Conservation (phyloP, 2,329 filamentous ascomycete genomes). For the Clarireedia monteithiana region DNA sequence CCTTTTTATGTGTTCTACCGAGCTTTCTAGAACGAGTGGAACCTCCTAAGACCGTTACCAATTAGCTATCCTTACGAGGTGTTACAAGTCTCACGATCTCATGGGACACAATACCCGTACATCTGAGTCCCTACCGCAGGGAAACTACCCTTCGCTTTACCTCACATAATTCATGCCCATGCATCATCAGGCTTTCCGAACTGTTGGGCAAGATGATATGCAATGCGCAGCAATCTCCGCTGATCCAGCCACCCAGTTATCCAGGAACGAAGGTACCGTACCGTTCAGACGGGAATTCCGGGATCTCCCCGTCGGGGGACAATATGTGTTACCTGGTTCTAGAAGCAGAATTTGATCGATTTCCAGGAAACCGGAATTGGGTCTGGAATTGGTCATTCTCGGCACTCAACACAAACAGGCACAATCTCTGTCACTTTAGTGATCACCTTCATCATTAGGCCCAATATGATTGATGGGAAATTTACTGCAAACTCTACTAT, state of each 20-base stretch:
- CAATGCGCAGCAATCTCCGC: slow-evolving; percentile 8
- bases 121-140: background rate
- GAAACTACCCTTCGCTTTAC: no score
- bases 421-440: background rate
- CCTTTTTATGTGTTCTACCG: slow-evolving; percentile 8
- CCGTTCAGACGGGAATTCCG: slow-evolving; percentile 4
- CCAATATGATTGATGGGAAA: background rate
- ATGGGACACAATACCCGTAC: background rate
- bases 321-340: background rate
- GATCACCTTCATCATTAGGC: background rate
- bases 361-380: background rate
- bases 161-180: no score
- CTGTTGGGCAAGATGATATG: slow-evolving; percentile 2
- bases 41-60: background rate
- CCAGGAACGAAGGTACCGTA: background rate
- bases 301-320: background rate
- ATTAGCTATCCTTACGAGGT: slow-evolving; percentile 2
- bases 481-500: background rate
- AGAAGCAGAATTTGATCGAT: background rate
- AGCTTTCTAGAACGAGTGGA: slow-evolving; percentile 10
- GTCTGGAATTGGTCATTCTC: background rate
- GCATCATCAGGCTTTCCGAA: slow-evolving; percentile 1
- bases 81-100: background rate
- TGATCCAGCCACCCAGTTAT: background rate
- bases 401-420: background rate